Percentiles rank a stretch among this genome's conserved stretches.
phyloP scores from a whole-genome alignment of 305 asterid species.

The Fraxinus floribunda region DNA sequence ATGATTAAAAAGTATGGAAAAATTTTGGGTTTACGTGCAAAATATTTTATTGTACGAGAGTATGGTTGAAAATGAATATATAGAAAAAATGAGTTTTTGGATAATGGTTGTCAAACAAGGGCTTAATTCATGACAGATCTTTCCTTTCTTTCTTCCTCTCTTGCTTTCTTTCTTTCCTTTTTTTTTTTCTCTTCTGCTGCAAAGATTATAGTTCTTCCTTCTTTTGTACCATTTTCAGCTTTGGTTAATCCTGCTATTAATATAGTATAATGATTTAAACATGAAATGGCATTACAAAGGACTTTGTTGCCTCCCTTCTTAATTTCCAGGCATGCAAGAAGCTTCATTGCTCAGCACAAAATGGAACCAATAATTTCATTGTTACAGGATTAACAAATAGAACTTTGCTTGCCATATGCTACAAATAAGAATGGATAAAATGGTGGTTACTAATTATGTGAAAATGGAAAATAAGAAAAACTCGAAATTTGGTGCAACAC shows the following conservation, averaged over 20 bases:
- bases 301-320: not conserved
- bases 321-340: not conserved
- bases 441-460: not conserved
- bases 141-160: not conserved
- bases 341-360: not conserved
- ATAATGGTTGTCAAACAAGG: not conserved
- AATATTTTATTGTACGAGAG: not conserved
- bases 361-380: not conserved
- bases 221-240: not conserved
- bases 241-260: not conserved
- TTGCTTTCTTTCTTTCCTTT: not conserved
- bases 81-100: not conserved
- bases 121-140: not conserved
- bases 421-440: not conserved
- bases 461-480: not conserved
- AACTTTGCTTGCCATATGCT: not conserved
- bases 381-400: not conserved
- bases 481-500: not conserved
- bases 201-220: not conserved
- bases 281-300: not conserved
- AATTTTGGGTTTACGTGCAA: too few species aligned
- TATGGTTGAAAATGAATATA: not conserved
- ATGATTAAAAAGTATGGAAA: not conserved
- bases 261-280: not conserved
- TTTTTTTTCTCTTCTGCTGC: not conserved